phyloP scores from a whole-genome alignment of 164 flowering plant species.

The Vitis labrusca region DNA sequence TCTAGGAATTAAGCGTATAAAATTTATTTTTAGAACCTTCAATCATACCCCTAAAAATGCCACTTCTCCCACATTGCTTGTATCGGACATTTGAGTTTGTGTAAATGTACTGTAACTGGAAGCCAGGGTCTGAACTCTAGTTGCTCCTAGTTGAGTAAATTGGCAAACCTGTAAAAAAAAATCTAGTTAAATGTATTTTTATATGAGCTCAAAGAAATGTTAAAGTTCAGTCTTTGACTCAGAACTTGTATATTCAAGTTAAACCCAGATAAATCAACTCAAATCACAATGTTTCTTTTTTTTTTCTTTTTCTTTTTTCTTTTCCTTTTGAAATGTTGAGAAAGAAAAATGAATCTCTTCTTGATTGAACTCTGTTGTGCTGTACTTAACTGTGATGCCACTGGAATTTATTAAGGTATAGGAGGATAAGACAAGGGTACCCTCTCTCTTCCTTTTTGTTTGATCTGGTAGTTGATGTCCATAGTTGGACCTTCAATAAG shows the following conservation, averaged over 20 bases:
- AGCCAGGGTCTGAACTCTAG: slow-evolving; percentile 11
- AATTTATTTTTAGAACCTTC: background rate
- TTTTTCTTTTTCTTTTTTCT: no score
- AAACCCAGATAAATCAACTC: background rate
- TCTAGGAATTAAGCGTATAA: background rate
- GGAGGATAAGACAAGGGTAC: no score
- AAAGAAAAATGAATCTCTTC: no score
- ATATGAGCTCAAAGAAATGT: background rate
- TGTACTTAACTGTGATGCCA: no score
- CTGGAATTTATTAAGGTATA: no score
- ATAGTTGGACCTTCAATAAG: no score
- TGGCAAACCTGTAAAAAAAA: slow-evolving; percentile 9
- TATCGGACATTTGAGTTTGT: slow-evolving; percentile 10
- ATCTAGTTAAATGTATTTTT: background rate
- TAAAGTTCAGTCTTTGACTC: background rate
- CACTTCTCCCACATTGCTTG: slow-evolving; percentile 5
- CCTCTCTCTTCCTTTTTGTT: no score
- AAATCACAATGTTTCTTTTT: no score
- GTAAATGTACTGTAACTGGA: slow-evolving; percentile 21
- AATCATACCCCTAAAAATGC: slow-evolving; percentile 15
- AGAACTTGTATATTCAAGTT: background rate
- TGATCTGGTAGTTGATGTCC: no score
- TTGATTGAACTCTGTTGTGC: no score
- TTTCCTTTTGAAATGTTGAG: no score
- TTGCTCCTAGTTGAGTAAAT: slow-evolving; percentile 14